These are phyloP conservation scores for Plasmodium sp. DNA, from an alignment of 169 alveolate species.

Conservation along the genomic window DNA sequence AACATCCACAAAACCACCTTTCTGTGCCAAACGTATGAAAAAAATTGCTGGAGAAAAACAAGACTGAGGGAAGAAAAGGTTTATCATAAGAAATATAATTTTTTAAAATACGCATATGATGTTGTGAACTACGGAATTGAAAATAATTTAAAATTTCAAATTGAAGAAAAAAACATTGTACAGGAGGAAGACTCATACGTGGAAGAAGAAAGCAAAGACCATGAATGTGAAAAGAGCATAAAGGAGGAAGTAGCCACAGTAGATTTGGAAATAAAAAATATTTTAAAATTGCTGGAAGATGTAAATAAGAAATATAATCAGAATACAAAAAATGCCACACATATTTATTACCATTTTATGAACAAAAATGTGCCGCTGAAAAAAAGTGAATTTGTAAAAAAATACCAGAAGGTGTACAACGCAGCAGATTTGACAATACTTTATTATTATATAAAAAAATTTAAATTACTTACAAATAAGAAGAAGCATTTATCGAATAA, in stretches of 20 bases:
- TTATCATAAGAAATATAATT: conserved; percentile 64
- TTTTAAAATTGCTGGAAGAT: conserved; percentile 38
- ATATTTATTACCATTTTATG: conserved; percentile 41
- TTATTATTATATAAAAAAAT: conserved; percentile 62
- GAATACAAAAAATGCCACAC: conserved; percentile 40
- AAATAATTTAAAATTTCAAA: conserved; percentile 49
- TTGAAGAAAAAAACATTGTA: conserved; percentile 55
- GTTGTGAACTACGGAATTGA: conserved; percentile 69
- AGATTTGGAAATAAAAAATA: conserved; percentile 33
- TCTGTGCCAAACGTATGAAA: conserved; percentile 73
- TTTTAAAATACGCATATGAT: conserved; percentile 71
- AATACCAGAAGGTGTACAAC: conserved; percentile 45
- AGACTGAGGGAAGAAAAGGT: conserved; percentile 72
- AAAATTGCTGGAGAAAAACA: conserved; percentile 75
- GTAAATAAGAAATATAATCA: conserved; percentile 41
- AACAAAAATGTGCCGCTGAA: conserved; percentile 51
- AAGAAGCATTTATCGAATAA: conserved; percentile 34
- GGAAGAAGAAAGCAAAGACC: conserved; percentile 12
- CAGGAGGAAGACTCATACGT: conserved; percentile 68
- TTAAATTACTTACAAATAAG: conserved; percentile 51
- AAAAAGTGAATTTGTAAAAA: conserved; percentile 60
- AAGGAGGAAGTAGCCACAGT: conserved; percentile 21
- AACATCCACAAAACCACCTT: conserved; percentile 64
- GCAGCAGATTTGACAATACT: conserved; percentile 49
- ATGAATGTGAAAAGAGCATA: conserved; percentile 28